Evolutionary conservation across 345 rosid genomes (phyloP), one percentile per base, ranked within the genome.

Genomic region (Acer negundo): DNA sequence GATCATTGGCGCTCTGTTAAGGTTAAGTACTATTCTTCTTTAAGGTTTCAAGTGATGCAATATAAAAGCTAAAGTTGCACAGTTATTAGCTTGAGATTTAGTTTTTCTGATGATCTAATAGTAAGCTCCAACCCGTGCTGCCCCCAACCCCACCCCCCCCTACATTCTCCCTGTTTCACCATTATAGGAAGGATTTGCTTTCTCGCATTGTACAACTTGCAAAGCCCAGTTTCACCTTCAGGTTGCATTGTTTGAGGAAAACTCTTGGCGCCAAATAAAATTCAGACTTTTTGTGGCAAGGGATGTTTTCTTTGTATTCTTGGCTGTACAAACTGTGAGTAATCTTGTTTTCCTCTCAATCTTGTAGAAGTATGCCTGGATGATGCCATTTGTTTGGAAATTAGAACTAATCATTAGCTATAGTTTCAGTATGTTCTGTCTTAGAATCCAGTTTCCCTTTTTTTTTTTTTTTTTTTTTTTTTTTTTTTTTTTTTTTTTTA

Each of bases 211-310:
- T 78, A 90, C 92, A 4, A 93, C 98, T 42, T 93, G 98, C 77
- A 91, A 90, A 86, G 98, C 98, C 0, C 96, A 89, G 67, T 93
- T 88, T 86, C 99, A 92, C 74, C 90, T 96, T 62, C 92, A 84
- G 23, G 90, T 92, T 76, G 89, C 84, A 53, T 79, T 85, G 10
- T 87, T 89, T 81, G 97, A 96, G 83, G 98, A 90, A 75, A 92
- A 86, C 78, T 86, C 97, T 16, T 93, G 99, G 97, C 96, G 93
- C 62, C 92, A 89, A 85, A 78, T 88, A 38, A 96, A 93, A 80
- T 96, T 96, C 82, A 91, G 99, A 82, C 88, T 96, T 74, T 96
- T 96, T 80, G 97, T 96, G 40, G 94, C 99, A 0, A 93, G 99
- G 78, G 98, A 96, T 82, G 98, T 93, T 73, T 79, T 96, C 77